Evolutionary conservation across 495 filamentous ascomycete genomes (phyloP), one percentile per base, ranked within the genome.

Genomic region (Margaritispora aquatica): DNA sequence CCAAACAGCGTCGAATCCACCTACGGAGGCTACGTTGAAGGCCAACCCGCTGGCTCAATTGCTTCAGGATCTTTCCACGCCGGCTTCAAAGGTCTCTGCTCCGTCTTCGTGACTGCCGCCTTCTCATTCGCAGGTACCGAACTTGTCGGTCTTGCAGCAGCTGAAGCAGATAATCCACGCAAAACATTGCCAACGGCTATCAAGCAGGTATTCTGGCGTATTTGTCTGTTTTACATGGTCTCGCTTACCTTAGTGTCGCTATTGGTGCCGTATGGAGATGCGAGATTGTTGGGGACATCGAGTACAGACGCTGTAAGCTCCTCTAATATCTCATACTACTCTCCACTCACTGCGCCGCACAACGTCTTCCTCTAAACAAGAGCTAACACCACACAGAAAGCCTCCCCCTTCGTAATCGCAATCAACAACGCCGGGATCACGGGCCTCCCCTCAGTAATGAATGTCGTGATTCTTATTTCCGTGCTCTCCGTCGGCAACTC

Each of bases 181-280:
- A 95, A 93, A 66, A 88, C 87, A 15, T 80, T 96, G 3, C 91
- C 91, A 0, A 88, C 86, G 0, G 91, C 91, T 44, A 83, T 92
- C 66, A 95, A 95, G 70, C 91, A 96, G 72, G 91, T 96, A 31
- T 96, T 96, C 73, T 96, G 92, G 92, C 87, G 92, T 66, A 96
- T 96, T 71, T 83, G 84, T n/a, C 80, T 96, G 62, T 50, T 50
- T 17, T 50, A 94, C 72, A 74, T 92, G 26, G 84, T 90, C 57
- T 84, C 87, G 7, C 77, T 92, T 1, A 77, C 83, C 64, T 70
- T 86, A 53, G 69, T 87, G 24, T 82, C 84, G 26, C 70, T 87
- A 46, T 70, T 87, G 52, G 74, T 78, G 3, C 72, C 71, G 10
- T 75, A 75, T 55, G 74, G 76, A 62, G 79, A 93, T 54, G 26